These are phyloP conservation scores for Cladophialophora exuberans DNA, from an alignment of 2,329 filamentous ascomycete species.

Conservation along the genomic window DNA sequence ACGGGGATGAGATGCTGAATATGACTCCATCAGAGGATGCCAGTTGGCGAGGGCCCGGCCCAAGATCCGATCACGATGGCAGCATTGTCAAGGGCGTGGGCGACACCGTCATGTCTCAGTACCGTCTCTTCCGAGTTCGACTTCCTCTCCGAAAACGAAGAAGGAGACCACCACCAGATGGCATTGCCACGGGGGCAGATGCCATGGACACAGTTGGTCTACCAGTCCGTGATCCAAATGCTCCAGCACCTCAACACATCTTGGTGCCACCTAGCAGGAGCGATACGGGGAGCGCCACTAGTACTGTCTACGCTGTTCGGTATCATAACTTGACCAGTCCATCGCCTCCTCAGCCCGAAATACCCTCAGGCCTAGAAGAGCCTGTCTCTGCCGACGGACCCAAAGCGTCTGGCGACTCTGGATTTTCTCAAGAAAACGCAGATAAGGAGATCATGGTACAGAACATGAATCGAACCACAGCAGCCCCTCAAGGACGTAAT, in stretches of 20 bases:
- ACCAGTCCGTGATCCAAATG: slow-evolving; percentile 45
- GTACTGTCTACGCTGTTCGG: slow-evolving; percentile 66
- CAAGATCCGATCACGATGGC: slow-evolving; percentile 13
- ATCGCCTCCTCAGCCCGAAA: slow-evolving; percentile 39
- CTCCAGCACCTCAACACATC: slow-evolving; percentile 34
- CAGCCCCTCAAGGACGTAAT: slow-evolving; percentile 37
- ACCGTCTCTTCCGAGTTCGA: slow-evolving; percentile 18
- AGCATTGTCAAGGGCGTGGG: slow-evolving; percentile 14
- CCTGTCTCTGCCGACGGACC: slow-evolving; percentile 4
- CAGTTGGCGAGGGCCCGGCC: slow-evolving; percentile 45
- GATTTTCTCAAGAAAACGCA: slow-evolving; percentile 11
- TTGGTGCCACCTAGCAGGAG: slow-evolving; percentile 62
- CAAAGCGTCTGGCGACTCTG: slow-evolving; percentile 14
- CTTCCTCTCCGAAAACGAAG: slow-evolving; percentile 26
- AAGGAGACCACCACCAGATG: slow-evolving; percentile 20
- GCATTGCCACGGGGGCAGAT: slow-evolving; percentile 25
- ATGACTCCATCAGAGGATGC: slow-evolving; percentile 62
- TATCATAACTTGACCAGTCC: slow-evolving; percentile 60
- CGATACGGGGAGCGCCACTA: slow-evolving; percentile 65
- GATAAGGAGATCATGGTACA: slow-evolving; percentile 29
- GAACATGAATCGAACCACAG: slow-evolving; percentile 31
- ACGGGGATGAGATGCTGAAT: slow-evolving; percentile 90
- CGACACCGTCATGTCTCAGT: slow-evolving; percentile 14
- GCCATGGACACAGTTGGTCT: slow-evolving; percentile 29
- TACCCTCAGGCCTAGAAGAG: background rate